Conservation (phyloP, 1,139 yeast species). For the Blastobotrys apis region DNA sequence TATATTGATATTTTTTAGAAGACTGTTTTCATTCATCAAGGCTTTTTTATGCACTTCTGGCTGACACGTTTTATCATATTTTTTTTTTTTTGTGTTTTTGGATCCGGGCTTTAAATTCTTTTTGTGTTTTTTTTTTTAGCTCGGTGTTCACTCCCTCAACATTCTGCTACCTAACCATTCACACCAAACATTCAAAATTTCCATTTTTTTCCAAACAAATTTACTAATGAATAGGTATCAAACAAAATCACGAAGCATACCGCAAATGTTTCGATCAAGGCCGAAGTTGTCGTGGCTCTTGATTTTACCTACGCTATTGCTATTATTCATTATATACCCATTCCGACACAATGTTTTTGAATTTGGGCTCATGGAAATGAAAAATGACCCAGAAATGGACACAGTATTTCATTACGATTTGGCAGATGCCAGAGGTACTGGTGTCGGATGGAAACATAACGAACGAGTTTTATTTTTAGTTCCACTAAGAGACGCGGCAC, state of each 20-base stretch:
- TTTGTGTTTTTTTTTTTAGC: slow-evolving; percentile 1
- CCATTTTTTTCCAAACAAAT: too few species aligned
- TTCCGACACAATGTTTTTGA: slow-evolving; percentile 1
- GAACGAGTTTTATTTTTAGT: slow-evolving; percentile 61
- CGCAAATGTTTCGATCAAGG: slow-evolving; percentile 4
- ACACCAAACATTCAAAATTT: too few species aligned
- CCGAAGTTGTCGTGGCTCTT: slow-evolving; percentile 1
- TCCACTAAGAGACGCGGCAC: slow-evolving; percentile 69
- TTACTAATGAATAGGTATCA: too few species aligned
- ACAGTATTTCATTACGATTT: slow-evolving; percentile 55
- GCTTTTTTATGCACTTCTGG: too few species aligned
- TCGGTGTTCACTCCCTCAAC: neutral
- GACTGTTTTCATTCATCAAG: too few species aligned
- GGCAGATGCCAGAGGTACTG: slow-evolving; percentile 46
- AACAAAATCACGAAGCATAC: too few species aligned
- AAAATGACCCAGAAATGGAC: slow-evolving; percentile 30
- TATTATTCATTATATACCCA: slow-evolving; percentile 4
- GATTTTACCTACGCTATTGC: slow-evolving; percentile 2
- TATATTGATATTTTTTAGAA: too few species aligned
- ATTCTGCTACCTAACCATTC: slow-evolving; percentile 5
- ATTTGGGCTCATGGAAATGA: slow-evolving; percentile 17
- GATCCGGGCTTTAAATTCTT: neutral
- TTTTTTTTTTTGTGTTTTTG: neutral
- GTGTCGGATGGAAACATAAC: slow-evolving; percentile 53
- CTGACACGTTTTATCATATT: too few species aligned